phyloP scores from a whole-genome alignment of 2,329 filamentous ascomycete genomes.

The Fusarium lateritium region DNA sequence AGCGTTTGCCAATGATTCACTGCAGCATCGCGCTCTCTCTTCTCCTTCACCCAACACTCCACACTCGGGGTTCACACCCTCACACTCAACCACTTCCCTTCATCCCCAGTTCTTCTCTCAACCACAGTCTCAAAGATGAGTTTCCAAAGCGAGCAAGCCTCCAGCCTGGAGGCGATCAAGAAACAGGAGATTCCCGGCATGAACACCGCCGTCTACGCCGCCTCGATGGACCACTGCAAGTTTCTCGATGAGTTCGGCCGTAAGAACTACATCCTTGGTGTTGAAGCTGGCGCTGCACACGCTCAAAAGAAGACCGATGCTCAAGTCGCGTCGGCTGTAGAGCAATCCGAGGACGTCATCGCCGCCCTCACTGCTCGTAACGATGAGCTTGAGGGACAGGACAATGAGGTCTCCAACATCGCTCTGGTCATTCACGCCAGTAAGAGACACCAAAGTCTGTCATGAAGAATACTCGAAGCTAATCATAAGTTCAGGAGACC shows the following conservation, averaged over 20 bases:
- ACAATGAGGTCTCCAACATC: fast-evolving
- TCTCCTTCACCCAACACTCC: not conserved
- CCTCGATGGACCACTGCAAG: not conserved
- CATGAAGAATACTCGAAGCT: fast-evolving
- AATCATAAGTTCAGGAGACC: fast-evolving
- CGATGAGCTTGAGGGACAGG: not conserved
- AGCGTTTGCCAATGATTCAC: not conserved
- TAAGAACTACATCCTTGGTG: not conserved
- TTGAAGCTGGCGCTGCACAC: not conserved
- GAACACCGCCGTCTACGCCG: no score
- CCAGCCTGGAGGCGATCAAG: fast-evolving
- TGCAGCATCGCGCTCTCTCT: not conserved
- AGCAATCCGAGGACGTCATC: not conserved
- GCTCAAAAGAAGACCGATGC: not conserved
- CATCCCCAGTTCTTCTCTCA: not conserved
- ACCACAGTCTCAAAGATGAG: not conserved
- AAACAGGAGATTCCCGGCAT: not conserved
- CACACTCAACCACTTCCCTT: not conserved
- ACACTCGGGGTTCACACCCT: not conserved
- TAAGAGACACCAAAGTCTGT: not conserved
- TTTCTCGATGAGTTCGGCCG: not conserved
- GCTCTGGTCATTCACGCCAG: not conserved
- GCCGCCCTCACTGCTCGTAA: not conserved
- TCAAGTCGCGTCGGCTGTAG: fast-evolving
- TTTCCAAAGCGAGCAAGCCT: not conserved